A percentile compares a stretch with the other conserved stretches of the same genome.
Conservation (phyloP, 495 filamentous ascomycete genomes). For the Clohesyomyces aquaticus region DNA sequence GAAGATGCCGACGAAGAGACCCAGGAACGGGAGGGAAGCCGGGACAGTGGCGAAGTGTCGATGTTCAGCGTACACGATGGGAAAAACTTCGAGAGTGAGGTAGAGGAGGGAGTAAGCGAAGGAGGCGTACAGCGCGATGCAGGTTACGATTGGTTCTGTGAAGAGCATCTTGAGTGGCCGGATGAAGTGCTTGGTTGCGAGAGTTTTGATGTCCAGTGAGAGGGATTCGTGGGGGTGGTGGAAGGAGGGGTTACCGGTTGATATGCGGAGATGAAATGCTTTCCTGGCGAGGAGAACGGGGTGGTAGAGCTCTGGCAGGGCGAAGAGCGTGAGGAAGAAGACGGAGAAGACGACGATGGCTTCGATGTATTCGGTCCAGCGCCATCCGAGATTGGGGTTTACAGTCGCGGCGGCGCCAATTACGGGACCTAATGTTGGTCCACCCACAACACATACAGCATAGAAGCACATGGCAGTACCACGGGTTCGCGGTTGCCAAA, state of each 20-base stretch:
- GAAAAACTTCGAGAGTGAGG: conserved; percentile 18
- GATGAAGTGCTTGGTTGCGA: conserved; percentile 45
- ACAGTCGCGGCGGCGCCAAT: conserved; percentile 39
- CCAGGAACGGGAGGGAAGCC: conserved; percentile 19
- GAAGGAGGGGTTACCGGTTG: conserved; percentile 12
- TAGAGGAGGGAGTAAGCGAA: conserved; percentile 45
- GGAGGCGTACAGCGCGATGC: conserved; percentile 52
- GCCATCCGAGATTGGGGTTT: conserved; percentile 30
- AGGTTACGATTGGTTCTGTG: conserved; percentile 33
- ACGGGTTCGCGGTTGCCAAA: conserved; percentile 49
- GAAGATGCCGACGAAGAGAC: conserved; percentile 35
- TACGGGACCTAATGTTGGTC: conserved; percentile 45
- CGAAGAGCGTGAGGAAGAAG: conserved; percentile 8
- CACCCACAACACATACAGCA: conserved; percentile 47
- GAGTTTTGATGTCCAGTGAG: conserved; percentile 42
- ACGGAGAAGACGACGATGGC: conserved; percentile 14
- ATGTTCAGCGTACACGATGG: conserved; percentile 18
- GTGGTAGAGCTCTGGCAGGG: conserved; percentile 13
- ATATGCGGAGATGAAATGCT: conserved; percentile 10
- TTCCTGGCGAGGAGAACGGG: conserved; percentile 18
- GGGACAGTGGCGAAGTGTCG: conserved; percentile 11
- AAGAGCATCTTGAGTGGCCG: conserved; percentile 23
- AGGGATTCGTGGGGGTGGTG: conserved; percentile 44
- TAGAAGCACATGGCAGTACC: conserved; percentile 50
- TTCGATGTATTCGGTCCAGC: conserved; percentile 25